These are phyloP conservation scores for Fraxinus cuspidata DNA, from an alignment of 257 asterid genomes.

Conservation along the genomic window DNA sequence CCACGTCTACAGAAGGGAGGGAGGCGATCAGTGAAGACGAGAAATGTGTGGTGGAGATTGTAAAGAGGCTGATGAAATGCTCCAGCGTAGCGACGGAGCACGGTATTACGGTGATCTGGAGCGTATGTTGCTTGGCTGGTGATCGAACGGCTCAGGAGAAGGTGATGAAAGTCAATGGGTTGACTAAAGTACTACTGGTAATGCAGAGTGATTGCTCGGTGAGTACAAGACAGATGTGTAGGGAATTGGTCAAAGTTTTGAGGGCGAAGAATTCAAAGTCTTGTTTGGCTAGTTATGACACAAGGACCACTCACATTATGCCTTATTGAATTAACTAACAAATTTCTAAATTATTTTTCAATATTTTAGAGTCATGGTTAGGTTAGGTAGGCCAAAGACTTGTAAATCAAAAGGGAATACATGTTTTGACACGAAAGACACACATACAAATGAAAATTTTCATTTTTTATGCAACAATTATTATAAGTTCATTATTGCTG, in stretches of 20 bases:
- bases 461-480: background rate
- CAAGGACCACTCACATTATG: slow-evolving; percentile 79
- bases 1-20: slow-evolving; percentile 87
- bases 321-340: slow-evolving; percentile 54
- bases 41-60: slow-evolving; percentile 64
- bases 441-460: slow-evolving; percentile 5
- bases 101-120: slow-evolving; percentile 80
- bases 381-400: slow-evolving; percentile 21
- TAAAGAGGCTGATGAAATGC: slow-evolving; percentile 69
- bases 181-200: slow-evolving; percentile 77
- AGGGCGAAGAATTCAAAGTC: slow-evolving; percentile 61
- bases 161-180: slow-evolving; percentile 56
- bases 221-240: slow-evolving; percentile 62
- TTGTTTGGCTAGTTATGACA: slow-evolving; percentile 79
- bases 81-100: slow-evolving; percentile 79
- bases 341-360: background rate
- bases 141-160: slow-evolving; percentile 55
- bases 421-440: slow-evolving; percentile 16
- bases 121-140: slow-evolving; percentile 73
- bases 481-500: background rate
- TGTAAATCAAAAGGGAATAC: slow-evolving; percentile 28
- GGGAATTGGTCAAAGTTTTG: slow-evolving; percentile 81
- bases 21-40: slow-evolving; percentile 54
- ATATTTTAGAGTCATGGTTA: background rate
- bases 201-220: slow-evolving; percentile 81